phyloP scores from a whole-genome alignment of 768 basidiomycete genomes.

The Tephrocybe rancida region DNA sequence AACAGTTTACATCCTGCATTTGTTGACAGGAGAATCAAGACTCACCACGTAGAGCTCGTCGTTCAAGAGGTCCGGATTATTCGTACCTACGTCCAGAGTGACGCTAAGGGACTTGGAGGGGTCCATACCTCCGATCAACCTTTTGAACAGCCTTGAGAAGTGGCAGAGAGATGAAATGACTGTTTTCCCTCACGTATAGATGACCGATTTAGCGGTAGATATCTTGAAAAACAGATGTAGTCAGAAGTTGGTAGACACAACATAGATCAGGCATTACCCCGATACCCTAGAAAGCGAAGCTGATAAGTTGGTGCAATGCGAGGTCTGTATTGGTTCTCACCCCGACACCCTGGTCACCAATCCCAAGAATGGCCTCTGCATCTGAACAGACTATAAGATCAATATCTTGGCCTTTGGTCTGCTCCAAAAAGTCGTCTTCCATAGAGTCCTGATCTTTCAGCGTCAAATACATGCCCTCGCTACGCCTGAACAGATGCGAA shows the following conservation, averaged over 20 bases:
- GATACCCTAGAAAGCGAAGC: slow-evolving; percentile 37
- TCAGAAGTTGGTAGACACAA: background rate
- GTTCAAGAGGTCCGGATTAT: slow-evolving; percentile 64
- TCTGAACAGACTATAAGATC: slow-evolving; percentile 86
- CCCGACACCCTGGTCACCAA: slow-evolving; percentile 68
- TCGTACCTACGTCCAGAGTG: slow-evolving; percentile 75
- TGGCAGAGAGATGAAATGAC: background rate
- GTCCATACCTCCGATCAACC: slow-evolving; percentile 67
- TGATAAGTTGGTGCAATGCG: slow-evolving; percentile 10
- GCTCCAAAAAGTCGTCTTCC: slow-evolving; percentile 77
- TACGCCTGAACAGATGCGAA: slow-evolving; percentile 80
- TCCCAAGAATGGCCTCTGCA: slow-evolving; percentile 83
- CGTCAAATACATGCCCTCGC: slow-evolving; percentile 76
- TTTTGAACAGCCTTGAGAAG: slow-evolving; percentile 19
- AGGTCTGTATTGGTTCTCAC: slow-evolving; percentile 29
- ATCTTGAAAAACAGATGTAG: slow-evolving; percentile 44
- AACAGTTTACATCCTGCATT: background rate
- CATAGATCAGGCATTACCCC: slow-evolving; percentile 40
- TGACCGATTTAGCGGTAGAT: slow-evolving; percentile 74
- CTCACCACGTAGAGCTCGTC: slow-evolving; percentile 70
- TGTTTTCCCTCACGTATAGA: slow-evolving; percentile 60
- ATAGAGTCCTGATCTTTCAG: slow-evolving; percentile 64
- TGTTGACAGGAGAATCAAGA: slow-evolving; percentile 7
- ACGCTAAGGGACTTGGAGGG: slow-evolving; percentile 61
- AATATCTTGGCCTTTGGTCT: slow-evolving; percentile 60